Evolutionary conservation across 2,329 filamentous ascomycete genomes (phyloP).

Genomic region (Zasmidium citrigriseum): DNA sequence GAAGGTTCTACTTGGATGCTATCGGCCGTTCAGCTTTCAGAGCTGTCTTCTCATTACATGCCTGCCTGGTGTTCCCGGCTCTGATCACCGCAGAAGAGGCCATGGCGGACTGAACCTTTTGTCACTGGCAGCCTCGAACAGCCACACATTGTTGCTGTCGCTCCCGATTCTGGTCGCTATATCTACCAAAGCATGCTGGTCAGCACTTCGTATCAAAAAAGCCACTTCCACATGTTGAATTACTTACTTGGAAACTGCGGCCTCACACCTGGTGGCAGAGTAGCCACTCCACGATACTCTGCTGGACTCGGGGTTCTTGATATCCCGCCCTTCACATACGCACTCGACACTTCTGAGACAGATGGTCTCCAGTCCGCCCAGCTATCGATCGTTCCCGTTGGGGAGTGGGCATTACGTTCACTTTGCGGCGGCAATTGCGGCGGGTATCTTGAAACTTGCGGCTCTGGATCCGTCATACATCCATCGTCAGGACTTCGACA

Average conservation of each 20-base stretch:
- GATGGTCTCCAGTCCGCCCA: not conserved
- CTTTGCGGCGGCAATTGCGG: not conserved
- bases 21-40: too few species aligned
- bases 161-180: not conserved
- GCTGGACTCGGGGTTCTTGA: not conserved
- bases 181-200: not conserved
- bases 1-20: too few species aligned
- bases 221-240: not conserved
- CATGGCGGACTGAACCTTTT: not conserved
- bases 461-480: not conserved
- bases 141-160: not conserved
- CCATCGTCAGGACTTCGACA: conserved; percentile 6
- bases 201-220: not conserved
- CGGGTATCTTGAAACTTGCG: not conserved
- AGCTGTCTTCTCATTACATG: too few species aligned
- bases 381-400: not conserved
- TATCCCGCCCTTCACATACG: not conserved
- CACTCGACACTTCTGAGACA: not conserved
- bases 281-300: not conserved
- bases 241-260: not conserved
- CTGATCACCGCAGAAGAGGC: not conserved
- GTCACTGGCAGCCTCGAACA: not conserved
- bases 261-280: not conserved
- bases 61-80: too few species aligned
- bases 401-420: not conserved